A percentile compares a stretch with the other conserved stretches of the same genome.
Conservation (phyloP, 352 stramenopile genomes). For the Albugo laibachii region DNA sequence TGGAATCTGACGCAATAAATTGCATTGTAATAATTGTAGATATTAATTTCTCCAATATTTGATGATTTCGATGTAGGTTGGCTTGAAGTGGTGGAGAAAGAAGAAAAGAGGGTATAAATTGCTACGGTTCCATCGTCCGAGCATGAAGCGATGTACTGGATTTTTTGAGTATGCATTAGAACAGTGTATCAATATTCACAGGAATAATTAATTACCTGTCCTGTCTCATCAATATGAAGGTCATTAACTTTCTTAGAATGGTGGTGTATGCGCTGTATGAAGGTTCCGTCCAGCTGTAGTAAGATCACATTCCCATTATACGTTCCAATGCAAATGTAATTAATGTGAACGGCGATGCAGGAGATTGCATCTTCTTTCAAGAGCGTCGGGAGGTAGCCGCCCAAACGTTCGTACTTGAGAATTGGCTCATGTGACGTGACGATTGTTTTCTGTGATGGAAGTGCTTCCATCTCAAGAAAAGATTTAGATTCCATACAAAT, state of each 20-base stretch:
- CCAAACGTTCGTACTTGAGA: slow-evolving; percentile 76
- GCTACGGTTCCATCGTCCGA: slow-evolving; percentile 71
- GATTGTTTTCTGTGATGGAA: slow-evolving; percentile 1
- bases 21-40: slow-evolving; percentile 78
- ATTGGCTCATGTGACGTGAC: slow-evolving; percentile 21
- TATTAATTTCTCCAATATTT: slow-evolving; percentile 67
- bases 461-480: not conserved
- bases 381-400: slow-evolving; percentile 64
- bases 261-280: slow-evolving; percentile 64
- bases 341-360: slow-evolving; percentile 62
- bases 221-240: slow-evolving; percentile 68
- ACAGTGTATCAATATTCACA: not conserved
- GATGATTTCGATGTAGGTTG: slow-evolving; percentile 16
- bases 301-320: slow-evolving; percentile 68
- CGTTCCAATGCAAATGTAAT: slow-evolving; percentile 54
- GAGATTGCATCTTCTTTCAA: slow-evolving; percentile 75
- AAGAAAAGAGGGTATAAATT: slow-evolving; percentile 48
- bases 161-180: slow-evolving; percentile 1
- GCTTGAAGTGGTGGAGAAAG: slow-evolving; percentile 3
- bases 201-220: slow-evolving; percentile 13
- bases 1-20: slow-evolving; percentile 67
- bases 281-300: slow-evolving; percentile 48
- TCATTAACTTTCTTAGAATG: slow-evolving; percentile 80
- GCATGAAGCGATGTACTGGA: slow-evolving; percentile 66
- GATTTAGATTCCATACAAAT: no score